phyloP scores from a whole-genome alignment of 768 basidiomycete genomes.

The Amanita jacksonii region DNA sequence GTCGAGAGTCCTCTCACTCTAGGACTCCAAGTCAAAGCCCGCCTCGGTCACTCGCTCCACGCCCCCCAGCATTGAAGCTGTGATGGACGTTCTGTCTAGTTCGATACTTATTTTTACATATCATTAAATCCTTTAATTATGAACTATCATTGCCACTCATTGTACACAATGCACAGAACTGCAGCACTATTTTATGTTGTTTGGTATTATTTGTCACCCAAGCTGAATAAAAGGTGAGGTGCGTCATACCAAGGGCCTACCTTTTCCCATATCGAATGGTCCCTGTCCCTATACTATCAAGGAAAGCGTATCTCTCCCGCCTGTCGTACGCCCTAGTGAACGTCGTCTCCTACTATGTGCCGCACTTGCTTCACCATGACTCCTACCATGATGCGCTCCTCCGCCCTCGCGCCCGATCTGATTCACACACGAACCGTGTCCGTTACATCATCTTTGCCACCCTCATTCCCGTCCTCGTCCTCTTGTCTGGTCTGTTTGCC shows the following conservation, averaged over 20 bases:
- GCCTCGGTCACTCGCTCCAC: background rate
- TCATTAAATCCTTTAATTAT: background rate
- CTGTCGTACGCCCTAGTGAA: conserved; percentile 36
- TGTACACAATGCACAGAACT: too few relatives aligned
- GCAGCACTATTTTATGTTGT: background rate
- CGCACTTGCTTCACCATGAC: conserved; percentile 23
- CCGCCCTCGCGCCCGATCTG: conserved; percentile 17
- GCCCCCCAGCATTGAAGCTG: background rate
- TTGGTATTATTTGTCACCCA: background rate
- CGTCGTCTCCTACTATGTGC: conserved; percentile 34
- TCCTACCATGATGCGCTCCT: conserved; percentile 3
- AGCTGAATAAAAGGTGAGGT: too few relatives aligned
- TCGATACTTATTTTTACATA: too few relatives aligned
- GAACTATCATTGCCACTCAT: background rate
- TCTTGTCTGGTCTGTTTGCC: conserved; percentile 82
- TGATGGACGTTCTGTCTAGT: too few relatives aligned
- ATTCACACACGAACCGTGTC: conserved; percentile 20
- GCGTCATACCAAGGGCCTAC: too few relatives aligned
- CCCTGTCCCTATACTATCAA: conserved; percentile 27
- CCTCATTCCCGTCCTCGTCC: conserved; percentile 78
- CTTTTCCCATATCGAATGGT: conserved; percentile 30
- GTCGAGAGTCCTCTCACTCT: background rate
- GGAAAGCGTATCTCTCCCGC: conserved; percentile 32
- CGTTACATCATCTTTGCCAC: conserved; percentile 30
- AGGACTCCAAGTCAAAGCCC: background rate